Evolutionary conservation across 2,329 filamentous ascomycete species (phyloP).

Genomic region (Fusarium concolor): DNA sequence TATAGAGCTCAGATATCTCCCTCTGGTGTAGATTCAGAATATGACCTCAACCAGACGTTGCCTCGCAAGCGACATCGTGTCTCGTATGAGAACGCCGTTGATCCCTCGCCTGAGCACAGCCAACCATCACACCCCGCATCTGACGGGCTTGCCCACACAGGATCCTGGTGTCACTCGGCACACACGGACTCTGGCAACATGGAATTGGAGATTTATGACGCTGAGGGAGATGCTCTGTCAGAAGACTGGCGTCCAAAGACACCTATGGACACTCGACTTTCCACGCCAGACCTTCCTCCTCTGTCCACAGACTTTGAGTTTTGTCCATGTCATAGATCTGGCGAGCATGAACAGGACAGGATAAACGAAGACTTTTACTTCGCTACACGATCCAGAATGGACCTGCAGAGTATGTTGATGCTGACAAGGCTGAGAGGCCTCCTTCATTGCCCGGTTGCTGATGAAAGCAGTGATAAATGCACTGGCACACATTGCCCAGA

Average conservation of each 20-base stretch:
- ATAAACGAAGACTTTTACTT: slow-evolving; percentile 41
- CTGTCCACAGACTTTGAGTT: slow-evolving; percentile 43
- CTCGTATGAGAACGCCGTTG: slow-evolving; percentile 12
- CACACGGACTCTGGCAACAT: neutral
- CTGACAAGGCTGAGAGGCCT: no score
- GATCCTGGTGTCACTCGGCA: slow-evolving; percentile 38
- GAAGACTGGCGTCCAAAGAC: slow-evolving; percentile 30
- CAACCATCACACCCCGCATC: neutral
- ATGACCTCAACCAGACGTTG: neutral
- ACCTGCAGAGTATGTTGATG: slow-evolving; percentile 38
- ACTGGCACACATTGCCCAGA: slow-evolving; percentile 35
- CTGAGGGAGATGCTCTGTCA: slow-evolving; percentile 1
- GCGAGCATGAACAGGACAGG: slow-evolving; percentile 24
- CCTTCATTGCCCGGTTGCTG: slow-evolving; percentile 3
- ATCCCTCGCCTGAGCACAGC: neutral
- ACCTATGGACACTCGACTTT: slow-evolving; percentile 31
- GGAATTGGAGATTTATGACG: neutral
- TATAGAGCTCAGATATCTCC: neutral
- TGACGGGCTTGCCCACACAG: slow-evolving; percentile 27
- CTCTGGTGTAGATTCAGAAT: neutral
- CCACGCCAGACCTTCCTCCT: slow-evolving; percentile 41
- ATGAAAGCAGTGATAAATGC: slow-evolving; percentile 36
- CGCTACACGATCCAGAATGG: slow-evolving; percentile 39
- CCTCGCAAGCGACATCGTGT: slow-evolving; percentile 16
- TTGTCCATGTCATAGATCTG: slow-evolving; percentile 31